Evolutionary conservation across 768 basidiomycete genomes (phyloP).

Genomic region (Naganishia vishniacii): DNA sequence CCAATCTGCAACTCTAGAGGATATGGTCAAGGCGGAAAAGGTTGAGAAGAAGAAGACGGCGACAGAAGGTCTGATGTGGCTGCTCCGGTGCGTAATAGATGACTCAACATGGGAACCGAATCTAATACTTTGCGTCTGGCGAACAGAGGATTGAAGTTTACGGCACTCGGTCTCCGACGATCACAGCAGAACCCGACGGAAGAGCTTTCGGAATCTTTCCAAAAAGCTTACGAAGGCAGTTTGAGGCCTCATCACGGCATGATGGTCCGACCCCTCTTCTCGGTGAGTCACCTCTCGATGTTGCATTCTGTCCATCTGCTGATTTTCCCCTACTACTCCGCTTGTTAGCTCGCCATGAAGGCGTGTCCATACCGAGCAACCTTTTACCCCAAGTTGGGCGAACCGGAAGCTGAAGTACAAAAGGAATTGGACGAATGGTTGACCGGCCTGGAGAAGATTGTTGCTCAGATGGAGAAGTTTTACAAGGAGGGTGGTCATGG

Average conservation of each 20-base stretch:
- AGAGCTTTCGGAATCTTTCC: constrained; percentile 71
- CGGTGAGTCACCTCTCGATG: constrained; percentile 49
- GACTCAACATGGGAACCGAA: too few species aligned
- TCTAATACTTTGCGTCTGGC: constrained; percentile 1
- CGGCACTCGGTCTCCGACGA: constrained; percentile 61
- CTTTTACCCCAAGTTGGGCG: constrained; percentile 59
- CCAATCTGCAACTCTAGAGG: constrained; percentile 71
- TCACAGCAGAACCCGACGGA: constrained; percentile 62
- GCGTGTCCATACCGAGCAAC: constrained; percentile 60
- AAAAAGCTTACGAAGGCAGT: constrained; percentile 69
- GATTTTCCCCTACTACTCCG: background rate
- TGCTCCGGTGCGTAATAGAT: constrained; percentile 55
- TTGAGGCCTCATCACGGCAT: constrained; percentile 70
- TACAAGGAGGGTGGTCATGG: constrained; percentile 46
- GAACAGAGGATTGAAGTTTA: constrained; percentile 77
- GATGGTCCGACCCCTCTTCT: constrained; percentile 58
- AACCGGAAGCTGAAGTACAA: constrained; percentile 53
- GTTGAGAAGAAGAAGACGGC: constrained; percentile 73
- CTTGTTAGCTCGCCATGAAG: constrained; percentile 61
- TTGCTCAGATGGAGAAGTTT: constrained; percentile 54
- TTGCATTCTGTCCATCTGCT: background rate
- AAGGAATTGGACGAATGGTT: constrained; percentile 57
- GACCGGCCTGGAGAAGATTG: constrained; percentile 54
- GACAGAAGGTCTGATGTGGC: constrained; percentile 89
- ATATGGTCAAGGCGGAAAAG: constrained; percentile 76